Conservation (phyloP, 495 filamentous ascomycete species). For the Lichenothelia convexa region DNA sequence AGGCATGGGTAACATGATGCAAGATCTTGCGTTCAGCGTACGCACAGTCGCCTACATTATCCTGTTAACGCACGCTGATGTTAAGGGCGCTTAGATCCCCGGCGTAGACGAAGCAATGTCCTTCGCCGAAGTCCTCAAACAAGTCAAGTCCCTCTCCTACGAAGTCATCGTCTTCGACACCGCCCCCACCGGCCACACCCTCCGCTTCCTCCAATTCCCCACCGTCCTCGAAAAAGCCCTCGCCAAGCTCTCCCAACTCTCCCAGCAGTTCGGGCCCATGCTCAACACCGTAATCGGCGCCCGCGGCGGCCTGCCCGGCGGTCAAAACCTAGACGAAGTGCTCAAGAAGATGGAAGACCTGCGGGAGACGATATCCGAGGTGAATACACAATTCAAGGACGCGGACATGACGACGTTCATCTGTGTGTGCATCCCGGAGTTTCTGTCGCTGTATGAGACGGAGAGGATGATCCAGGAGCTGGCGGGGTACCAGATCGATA, state of each 20-base stretch:
- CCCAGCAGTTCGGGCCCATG: conserved; percentile 86
- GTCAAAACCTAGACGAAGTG: conserved; percentile 77
- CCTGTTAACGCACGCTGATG: background rate
- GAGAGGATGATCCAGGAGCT: conserved; percentile 99
- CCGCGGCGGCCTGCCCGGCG: conserved; percentile 70
- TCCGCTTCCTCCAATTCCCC: conserved; percentile 97
- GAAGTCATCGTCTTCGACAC: conserved; percentile 99
- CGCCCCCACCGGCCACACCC: conserved; percentile 94
- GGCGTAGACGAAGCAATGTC: conserved; percentile 99
- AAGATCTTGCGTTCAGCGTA: conserved; percentile 52
- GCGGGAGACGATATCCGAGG: conserved; percentile 80
- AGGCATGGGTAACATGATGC: conserved; percentile 57
- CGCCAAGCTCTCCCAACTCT: conserved; percentile 87
- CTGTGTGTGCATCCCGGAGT: conserved; percentile 96
- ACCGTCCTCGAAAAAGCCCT: conserved; percentile 96
- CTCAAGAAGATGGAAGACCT: conserved; percentile 86
- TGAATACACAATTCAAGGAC: conserved; percentile 97
- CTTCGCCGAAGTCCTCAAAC: conserved; percentile 95
- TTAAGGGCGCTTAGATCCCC: conserved; percentile 48
- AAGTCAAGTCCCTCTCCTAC: conserved; percentile 98
- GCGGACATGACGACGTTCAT: conserved; percentile 92
- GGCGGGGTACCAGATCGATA: conserved; percentile 83
- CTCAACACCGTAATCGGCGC: conserved; percentile 79
- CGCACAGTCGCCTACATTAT: conserved; percentile 14
- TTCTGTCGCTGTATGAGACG: conserved; percentile 92